These are phyloP conservation scores for Pichia phayaonensis DNA, from an alignment of 805 yeast genomes.

Conservation along the genomic window DNA sequence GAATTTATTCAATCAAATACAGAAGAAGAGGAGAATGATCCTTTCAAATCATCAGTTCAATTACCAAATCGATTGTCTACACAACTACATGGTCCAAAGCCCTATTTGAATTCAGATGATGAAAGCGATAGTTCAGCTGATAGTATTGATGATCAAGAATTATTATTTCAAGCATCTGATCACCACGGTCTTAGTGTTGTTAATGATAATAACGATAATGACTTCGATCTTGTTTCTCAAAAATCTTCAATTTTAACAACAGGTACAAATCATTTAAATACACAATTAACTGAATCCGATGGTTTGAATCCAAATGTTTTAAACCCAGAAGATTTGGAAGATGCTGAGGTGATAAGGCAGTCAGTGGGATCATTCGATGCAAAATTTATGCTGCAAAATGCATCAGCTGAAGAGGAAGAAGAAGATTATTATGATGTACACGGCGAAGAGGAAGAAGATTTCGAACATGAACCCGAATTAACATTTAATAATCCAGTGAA, in stretches of 20 bases:
- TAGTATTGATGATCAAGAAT: neutral
- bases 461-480: neutral
- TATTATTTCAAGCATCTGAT: no score
- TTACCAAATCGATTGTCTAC: neutral
- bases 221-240: neutral
- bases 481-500: neutral
- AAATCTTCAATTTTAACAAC: neutral
- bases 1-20: neutral
- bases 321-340: neutral
- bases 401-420: neutral
- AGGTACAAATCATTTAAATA: neutral
- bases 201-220: neutral
- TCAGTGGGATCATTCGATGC: slow-evolving; percentile 14
- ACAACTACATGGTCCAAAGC: neutral
- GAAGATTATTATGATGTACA: neutral
- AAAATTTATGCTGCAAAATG: slow-evolving; percentile 7
- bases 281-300: neutral
- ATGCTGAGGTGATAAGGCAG: neutral
- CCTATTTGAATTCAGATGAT: neutral
- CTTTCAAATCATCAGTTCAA: neutral
- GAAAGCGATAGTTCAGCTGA: neutral
- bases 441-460: neutral
- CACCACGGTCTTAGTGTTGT: no score
- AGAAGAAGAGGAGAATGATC: neutral
- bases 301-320: neutral